Evolutionary conservation across 2,329 filamentous ascomycete genomes (phyloP).

Genomic region (Penicillium sp.): DNA sequence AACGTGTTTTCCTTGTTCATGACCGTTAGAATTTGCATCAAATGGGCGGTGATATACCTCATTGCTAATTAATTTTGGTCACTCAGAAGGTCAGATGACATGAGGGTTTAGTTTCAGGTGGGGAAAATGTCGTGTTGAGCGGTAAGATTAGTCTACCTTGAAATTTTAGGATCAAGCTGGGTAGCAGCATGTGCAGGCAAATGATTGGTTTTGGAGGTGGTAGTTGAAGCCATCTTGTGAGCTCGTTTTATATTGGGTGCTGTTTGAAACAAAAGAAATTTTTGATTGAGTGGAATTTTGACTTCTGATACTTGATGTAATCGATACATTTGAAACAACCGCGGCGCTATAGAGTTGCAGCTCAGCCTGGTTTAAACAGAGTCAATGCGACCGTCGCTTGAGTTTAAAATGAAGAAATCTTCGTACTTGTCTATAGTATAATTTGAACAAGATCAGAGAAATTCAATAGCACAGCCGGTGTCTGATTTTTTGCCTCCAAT

Average conservation of each 20-base stretch:
- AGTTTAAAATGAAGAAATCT: not conserved
- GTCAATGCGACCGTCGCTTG: conserved; percentile 1
- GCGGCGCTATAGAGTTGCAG: conserved; percentile 10
- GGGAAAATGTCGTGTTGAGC: not conserved
- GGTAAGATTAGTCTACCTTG: not conserved
- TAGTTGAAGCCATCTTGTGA: not conserved
- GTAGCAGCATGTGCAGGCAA: not conserved
- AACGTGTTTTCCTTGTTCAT: too few species aligned
- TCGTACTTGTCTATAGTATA: conserved; percentile 1
- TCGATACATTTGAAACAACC: conserved; percentile 1
- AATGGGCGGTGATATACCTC: too few species aligned
- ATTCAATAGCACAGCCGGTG: conserved; percentile 15
- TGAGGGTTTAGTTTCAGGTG: not conserved
- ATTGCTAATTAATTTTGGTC: not conserved
- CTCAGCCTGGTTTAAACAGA: not conserved
- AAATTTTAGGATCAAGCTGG: not conserved
- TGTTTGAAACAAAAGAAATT: not conserved
- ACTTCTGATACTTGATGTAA: not conserved
- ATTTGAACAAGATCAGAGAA: conserved; percentile 16
- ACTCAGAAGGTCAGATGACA: not conserved
- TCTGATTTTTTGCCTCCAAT: conserved; percentile 5
- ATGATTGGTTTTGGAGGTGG: not conserved
- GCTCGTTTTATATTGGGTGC: not conserved
- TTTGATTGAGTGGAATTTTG: not conserved
- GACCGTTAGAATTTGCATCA: too few species aligned